Conservation (phyloP, 2,329 filamentous ascomycete species). For the Dactylonectria estremocensis region DNA sequence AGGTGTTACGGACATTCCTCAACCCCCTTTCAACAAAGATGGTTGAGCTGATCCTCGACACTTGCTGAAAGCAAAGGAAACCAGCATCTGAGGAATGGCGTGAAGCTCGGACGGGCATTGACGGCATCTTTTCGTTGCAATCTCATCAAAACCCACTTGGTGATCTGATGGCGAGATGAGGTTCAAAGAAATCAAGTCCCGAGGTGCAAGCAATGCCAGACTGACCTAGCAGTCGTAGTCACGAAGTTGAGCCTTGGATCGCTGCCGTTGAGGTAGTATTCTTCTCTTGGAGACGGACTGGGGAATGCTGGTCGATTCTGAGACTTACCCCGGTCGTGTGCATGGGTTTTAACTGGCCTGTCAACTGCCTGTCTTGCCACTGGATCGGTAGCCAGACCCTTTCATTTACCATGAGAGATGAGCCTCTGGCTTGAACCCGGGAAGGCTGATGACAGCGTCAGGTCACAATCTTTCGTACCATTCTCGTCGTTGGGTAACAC, state of each 20-base stretch:
- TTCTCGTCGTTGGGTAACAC: conserved; percentile 30
- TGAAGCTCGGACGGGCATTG: conserved; percentile 40
- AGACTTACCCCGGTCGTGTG: conserved; percentile 42
- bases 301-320: conserved; percentile 50
- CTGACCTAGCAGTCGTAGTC: conserved; percentile 35
- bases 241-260: conserved; percentile 29
- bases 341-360: conserved; percentile 22
- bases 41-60: neutral
- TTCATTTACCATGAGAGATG: conserved; percentile 45
- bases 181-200: conserved; percentile 35
- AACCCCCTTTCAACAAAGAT: neutral
- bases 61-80: conserved; percentile 5
- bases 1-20: neutral
- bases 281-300: conserved; percentile 40
- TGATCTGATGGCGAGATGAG: conserved; percentile 49
- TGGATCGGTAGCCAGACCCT: conserved; percentile 36
- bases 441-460: conserved; percentile 30
- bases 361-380: conserved; percentile 34
- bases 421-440: conserved; percentile 24
- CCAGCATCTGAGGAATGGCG: conserved; percentile 20
- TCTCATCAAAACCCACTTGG: conserved; percentile 45
- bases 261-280: conserved; percentile 47
- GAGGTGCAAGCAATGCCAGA: conserved; percentile 26
- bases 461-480: conserved; percentile 32
- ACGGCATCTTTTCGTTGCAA: conserved; percentile 48